Evolutionary conservation across 306 rosid genomes (phyloP).

Genomic region (Spatholobus suberectus): DNA sequence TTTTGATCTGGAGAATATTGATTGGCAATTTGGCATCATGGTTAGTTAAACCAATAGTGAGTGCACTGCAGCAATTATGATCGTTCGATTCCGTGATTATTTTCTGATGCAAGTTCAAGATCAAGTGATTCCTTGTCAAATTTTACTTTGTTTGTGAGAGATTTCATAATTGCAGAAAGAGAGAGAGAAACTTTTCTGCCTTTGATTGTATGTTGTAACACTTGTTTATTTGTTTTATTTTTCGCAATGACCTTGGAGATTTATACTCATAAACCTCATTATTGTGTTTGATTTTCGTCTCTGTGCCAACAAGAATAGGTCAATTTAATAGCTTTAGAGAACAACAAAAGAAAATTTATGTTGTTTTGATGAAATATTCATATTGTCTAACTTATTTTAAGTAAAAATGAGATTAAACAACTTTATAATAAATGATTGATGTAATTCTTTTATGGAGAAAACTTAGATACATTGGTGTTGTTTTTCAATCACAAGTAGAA

Average conservation of each 20-base stretch:
- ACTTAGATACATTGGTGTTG: too few relatives aligned
- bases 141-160: conserved; percentile 46
- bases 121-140: conserved; percentile 31
- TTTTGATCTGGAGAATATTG: conserved; percentile 44
- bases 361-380: too few relatives aligned
- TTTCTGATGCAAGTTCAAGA: conserved; percentile 36
- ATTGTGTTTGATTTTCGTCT: background rate
- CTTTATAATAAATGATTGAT: too few relatives aligned
- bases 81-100: background rate
- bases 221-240: conserved; percentile 3
- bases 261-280: conserved; percentile 12
- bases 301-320: background rate
- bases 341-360: background rate
- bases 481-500: too few relatives aligned
- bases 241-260: conserved; percentile 29
- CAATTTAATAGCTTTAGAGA: background rate
- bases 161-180: conserved; percentile 37
- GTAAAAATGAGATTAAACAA: too few relatives aligned
- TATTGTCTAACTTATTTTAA: too few relatives aligned
- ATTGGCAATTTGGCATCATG: conserved; percentile 29
- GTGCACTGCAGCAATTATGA: conserved; percentile 28
- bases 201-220: conserved; percentile 45
- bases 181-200: conserved; percentile 42
- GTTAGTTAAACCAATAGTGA: conserved; percentile 38
- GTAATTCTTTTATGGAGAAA: too few relatives aligned